These are phyloP conservation scores for Solanum sitiens DNA, from an alignment of 257 asterid species.

Conservation along the genomic window DNA sequence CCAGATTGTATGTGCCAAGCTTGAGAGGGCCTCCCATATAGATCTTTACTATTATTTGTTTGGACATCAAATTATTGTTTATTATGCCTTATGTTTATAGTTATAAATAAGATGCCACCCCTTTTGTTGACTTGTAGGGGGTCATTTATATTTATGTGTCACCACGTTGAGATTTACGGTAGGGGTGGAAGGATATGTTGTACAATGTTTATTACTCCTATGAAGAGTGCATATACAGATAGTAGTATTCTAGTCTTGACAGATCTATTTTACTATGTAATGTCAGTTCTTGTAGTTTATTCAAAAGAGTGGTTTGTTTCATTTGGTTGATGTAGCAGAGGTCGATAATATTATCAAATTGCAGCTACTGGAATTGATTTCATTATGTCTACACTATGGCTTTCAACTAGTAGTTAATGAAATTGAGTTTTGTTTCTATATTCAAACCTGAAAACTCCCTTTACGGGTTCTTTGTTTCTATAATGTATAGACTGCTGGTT, in stretches of 20 bases:
- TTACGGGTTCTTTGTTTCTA: background rate
- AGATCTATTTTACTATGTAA: background rate
- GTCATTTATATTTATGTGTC: background rate
- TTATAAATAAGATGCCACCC: conserved; percentile 4
- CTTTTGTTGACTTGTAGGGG: background rate
- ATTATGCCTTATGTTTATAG: background rate
- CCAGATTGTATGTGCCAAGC: conserved; percentile 92
- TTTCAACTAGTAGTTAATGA: background rate
- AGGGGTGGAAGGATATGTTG: conserved; percentile 2
- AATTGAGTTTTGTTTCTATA: background rate
- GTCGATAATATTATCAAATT: background rate
- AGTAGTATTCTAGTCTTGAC: background rate
- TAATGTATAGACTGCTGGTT: background rate
- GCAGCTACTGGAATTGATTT: background rate
- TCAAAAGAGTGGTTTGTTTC: background rate
- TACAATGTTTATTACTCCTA: background rate
- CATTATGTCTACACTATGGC: background rate
- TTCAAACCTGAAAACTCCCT: background rate
- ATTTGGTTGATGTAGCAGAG: background rate
- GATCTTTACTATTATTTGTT: background rate
- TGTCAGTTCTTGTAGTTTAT: background rate
- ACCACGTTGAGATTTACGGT: background rate
- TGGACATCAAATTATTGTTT: conserved; percentile 1
- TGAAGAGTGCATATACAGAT: background rate
- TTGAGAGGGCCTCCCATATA: conserved; percentile 1